Base-by-base conservation (phyloP, 768 basidiomycete species). In the Suillus luteus region DNA sequence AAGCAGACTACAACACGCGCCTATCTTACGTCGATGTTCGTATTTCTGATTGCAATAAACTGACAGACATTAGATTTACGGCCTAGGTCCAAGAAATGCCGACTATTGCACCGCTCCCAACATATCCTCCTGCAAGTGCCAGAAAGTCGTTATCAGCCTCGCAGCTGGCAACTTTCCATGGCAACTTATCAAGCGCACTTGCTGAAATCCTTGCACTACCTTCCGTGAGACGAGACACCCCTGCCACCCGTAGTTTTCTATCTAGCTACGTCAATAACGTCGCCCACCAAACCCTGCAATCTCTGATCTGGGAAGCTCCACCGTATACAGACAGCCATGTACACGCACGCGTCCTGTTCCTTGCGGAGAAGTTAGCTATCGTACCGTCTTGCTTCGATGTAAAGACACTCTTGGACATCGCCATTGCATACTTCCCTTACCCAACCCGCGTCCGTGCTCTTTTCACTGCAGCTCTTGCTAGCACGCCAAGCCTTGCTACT, bases 351-450 rank as follows among this genome's bases (percentile, higher is more conserved):
- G 80, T 82, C 0, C 75, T 92, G 9, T 68, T 81, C 7, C 82
- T 92, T 6, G 83, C 89, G 0, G 85, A 86, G 68, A 83, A 81
- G 48, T 70, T 88, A 22, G 84, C 81, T 1, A 67, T 72, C 2
- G 71, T 75, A 3, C 59, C 74, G n/a, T 69, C 72, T 17, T 79
- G 76, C 14, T 71, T 90, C 12, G 85, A 86, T 60, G 70, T 83
- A 7, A 81, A 80, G 64, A 83, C 81, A 0, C 77, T 93, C 2
- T 76, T 92, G 12, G 88, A 92, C 73, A 79, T 92, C 14, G 75
- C 85, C 27, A 80, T 91, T 63, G 79, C 81, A 5, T 90, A 87
- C 69, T 79, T 83, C 0, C 72, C 74, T 9, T 77, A 85, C 60
- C 68, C 77, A 19, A 75, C 81, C 19, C 83, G 78, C 55, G 70